Base-by-base conservation (phyloP, 169 alveolate genomes). In the Besnoitia besnoiti region DNA sequence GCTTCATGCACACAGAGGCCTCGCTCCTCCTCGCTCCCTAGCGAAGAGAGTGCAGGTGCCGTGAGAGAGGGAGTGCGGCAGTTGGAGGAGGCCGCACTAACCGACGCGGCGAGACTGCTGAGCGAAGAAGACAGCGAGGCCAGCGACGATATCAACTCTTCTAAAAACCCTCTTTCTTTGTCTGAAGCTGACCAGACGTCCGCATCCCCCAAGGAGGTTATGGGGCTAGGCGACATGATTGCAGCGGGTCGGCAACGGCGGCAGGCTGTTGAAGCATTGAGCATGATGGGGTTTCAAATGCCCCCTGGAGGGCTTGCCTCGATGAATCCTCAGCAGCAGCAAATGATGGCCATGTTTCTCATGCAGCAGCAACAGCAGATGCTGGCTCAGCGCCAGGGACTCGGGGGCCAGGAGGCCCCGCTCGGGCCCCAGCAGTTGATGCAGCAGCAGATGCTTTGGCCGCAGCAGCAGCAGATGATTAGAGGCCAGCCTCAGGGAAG, bases 321-420 rank as follows among this genome's bases (percentile, higher is more conserved):
- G 1, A 73, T 73, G 82, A 73, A 30, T 37, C 82, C 82, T 7
- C 82, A 73, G 82, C 82, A 73, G 21, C 82, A 73, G 82, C 82
- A 73, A 37, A 73, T 73, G 82, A 73, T 73, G 82, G 46, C 46
- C n/a, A 73, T n/a, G 82, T 73, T 35, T 73, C 82, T n/a, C 46
- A 73, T n/a, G 82, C 82, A 73, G 21, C 47, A 73, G n/a, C 82
- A 73, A 42, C 47, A 73, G n/a, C 82, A 73, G 82, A 16, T 55
- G 12, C 67, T 19, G 27, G 24, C 33, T 19, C 67, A 8, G 30
- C 67, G 59, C 16, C 79, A 73, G 46, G 46, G 82, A 1, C n/a
- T 73, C 46, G 46, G 27, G n/a, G 82, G 82, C 4, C 82, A 73
- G 24, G 10, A 19, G 2, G 44, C 82, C 46, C 47, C 79, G 79